phyloP scores from a whole-genome alignment of 345 rosid species.

The Corymbia maculata region DNA sequence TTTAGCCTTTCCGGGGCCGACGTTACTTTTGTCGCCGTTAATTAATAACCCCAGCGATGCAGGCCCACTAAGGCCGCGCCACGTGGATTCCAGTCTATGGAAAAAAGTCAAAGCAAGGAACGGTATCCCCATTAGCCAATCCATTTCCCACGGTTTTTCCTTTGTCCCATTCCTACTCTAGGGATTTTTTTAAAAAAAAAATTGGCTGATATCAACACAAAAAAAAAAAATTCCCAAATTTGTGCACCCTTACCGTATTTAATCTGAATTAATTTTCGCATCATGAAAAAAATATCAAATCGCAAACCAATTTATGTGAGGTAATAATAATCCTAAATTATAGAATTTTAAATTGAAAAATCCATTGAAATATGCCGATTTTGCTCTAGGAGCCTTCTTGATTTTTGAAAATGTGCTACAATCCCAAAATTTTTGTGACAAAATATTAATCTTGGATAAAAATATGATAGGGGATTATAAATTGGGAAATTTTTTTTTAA shows the following conservation, averaged over 20 bases:
- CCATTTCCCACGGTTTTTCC: background rate
- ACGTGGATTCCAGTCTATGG: background rate
- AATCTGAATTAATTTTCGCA: background rate
- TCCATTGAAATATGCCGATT: background rate
- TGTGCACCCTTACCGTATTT: background rate
- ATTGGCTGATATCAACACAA: background rate
- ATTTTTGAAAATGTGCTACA: background rate
- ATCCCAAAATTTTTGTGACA: background rate
- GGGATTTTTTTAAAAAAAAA: background rate
- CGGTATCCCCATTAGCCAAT: background rate
- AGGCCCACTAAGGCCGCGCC: background rate
- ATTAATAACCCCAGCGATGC: background rate
- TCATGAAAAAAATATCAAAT: background rate
- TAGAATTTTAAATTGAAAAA: fast-evolving
- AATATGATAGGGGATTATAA: background rate
- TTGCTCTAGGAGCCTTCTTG: background rate
- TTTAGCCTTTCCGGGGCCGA: background rate
- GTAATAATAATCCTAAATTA: too few species aligned
- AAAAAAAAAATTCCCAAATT: background rate
- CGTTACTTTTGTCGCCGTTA: background rate
- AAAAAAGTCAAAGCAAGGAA: background rate
- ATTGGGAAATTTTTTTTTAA: too few species aligned
- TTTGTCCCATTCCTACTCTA: background rate
- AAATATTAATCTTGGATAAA: background rate
- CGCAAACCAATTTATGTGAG: background rate